These are phyloP conservation scores for Euphrasia arctica DNA, from an alignment of 305 asterid genomes.

Conservation along the genomic window DNA sequence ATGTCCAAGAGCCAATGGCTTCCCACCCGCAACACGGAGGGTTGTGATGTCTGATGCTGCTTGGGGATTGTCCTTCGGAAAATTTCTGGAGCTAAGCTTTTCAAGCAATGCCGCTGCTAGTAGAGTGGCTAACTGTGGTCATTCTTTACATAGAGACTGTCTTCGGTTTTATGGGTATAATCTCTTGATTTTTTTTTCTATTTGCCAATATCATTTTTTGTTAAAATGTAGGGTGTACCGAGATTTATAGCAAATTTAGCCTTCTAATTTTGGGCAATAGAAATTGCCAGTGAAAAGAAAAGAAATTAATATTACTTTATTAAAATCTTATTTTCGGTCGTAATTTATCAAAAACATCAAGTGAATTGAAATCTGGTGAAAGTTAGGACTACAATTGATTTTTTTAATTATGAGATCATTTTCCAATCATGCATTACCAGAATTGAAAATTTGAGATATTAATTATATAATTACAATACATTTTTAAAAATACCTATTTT, in stretches of 20 bases:
- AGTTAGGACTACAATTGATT: background rate
- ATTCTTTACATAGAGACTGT: constrained; percentile 92
- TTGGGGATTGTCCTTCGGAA: constrained; percentile 97
- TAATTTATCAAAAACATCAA: background rate
- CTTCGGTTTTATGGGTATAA: constrained; percentile 92
- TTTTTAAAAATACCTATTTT: background rate
- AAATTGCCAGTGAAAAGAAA: background rate
- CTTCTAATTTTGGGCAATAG: background rate
- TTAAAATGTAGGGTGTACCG: constrained; percentile 20
- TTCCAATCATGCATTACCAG: background rate
- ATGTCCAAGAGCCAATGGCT: constrained; percentile 81
- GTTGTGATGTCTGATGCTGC: constrained; percentile 99
- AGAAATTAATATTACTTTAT: background rate
- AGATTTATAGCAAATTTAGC: background rate
- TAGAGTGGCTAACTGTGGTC: constrained; percentile 98
- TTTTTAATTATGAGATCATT: background rate
- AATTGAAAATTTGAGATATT: background rate
- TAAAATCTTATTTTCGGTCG: background rate
- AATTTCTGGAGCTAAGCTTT: constrained; percentile 97
- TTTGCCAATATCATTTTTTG: constrained; percentile 10
- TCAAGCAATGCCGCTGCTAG: constrained; percentile 99
- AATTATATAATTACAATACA: background rate
- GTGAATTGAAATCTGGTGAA: background rate
- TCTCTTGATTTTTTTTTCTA: constrained; percentile 22
- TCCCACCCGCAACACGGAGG: constrained; percentile 94